A percentile compares a stretch with the other conserved stretches of the same genome.
These are phyloP conservation scores for Mortierella polycephala DNA, from an alignment of 371 early-diverging fungal genomes.

Conservation along the genomic window DNA sequence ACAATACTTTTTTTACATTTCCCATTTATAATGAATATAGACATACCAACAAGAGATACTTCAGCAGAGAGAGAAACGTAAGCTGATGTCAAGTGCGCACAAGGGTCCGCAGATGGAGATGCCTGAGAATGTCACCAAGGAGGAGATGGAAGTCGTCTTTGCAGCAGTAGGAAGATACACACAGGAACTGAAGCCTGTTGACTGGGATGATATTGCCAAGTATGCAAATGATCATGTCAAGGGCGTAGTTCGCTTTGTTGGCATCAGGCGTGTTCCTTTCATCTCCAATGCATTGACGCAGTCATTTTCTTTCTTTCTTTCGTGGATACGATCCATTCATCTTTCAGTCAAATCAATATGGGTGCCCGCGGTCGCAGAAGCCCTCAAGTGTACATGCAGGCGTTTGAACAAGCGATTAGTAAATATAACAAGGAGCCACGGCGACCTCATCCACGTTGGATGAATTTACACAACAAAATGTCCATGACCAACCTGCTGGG, in stretches of 20 bases:
- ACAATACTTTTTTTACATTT: not conserved
- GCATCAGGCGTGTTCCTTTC: not conserved
- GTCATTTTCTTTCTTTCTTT: too few species aligned
- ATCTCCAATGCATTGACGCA: not conserved
- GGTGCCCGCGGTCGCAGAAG: slow-evolving; percentile 7
- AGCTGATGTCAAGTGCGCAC: not conserved
- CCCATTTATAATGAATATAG: slow-evolving; percentile 1
- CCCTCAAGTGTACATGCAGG: slow-evolving; percentile 3
- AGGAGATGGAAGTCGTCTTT: slow-evolving; percentile 22
- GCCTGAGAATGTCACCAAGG: not conserved
- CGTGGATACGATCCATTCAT: too few species aligned
- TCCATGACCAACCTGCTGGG: slow-evolving; percentile 12
- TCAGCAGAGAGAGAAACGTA: not conserved
- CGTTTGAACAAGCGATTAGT: slow-evolving; percentile 22
- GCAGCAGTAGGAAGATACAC: slow-evolving; percentile 8
- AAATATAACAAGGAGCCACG: slow-evolving; percentile 8
- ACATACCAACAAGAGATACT: slow-evolving; percentile 14
- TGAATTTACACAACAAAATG: slow-evolving; percentile 7
- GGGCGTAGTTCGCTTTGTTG: not conserved
- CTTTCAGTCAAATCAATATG: too few species aligned
- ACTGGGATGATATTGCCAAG: slow-evolving; percentile 34
- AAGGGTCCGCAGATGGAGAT: not conserved
- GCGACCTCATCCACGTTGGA: not conserved
- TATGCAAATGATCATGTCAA: not conserved
- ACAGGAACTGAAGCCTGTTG: slow-evolving; percentile 9